These are phyloP conservation scores for Alternaria alternata DNA, from an alignment of 2,329 filamentous ascomycete species.

Conservation along the genomic window DNA sequence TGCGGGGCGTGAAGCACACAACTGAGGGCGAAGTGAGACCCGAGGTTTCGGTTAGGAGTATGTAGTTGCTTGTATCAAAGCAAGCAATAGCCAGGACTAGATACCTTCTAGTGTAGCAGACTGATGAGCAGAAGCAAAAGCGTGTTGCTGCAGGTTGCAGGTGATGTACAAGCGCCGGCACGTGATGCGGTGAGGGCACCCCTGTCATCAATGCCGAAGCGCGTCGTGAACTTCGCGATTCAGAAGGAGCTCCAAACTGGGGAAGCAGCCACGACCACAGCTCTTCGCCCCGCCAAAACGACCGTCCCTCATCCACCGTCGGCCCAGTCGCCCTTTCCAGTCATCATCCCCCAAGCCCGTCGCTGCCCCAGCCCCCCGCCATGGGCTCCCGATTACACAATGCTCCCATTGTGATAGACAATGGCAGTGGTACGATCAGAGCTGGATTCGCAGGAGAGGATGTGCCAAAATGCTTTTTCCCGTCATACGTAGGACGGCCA, in stretches of 20 bases:
- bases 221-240: constrained; percentile 45
- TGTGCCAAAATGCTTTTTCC: constrained; percentile 94
- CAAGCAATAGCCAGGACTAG: neutral
- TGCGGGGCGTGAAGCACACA: neutral
- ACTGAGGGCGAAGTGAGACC: neutral
- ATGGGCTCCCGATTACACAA: constrained; percentile 86
- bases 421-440: constrained; percentile 96
- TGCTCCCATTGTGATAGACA: constrained; percentile 97
- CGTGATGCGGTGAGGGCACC: constrained; percentile 38
- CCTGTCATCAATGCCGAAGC: constrained; percentile 35
- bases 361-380: constrained; percentile 21
- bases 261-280: constrained; percentile 32
- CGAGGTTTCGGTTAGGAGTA: neutral
- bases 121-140: neutral
- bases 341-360: neutral
- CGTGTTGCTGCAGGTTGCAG: neutral
- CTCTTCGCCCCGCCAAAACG: constrained; percentile 2
- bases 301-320: neutral
- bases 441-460: constrained; percentile 97
- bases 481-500: constrained; percentile 93
- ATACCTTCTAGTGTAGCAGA: neutral
- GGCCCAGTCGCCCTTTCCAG: neutral
- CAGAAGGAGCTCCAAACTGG: constrained; percentile 29
- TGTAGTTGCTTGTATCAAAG: neutral
- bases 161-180: constrained; percentile 19